Evolutionary conservation across 2,329 filamentous ascomycete species (phyloP), one percentile per base, ranked within the genome.

Genomic region (Clonostachys rhizophaga): DNA sequence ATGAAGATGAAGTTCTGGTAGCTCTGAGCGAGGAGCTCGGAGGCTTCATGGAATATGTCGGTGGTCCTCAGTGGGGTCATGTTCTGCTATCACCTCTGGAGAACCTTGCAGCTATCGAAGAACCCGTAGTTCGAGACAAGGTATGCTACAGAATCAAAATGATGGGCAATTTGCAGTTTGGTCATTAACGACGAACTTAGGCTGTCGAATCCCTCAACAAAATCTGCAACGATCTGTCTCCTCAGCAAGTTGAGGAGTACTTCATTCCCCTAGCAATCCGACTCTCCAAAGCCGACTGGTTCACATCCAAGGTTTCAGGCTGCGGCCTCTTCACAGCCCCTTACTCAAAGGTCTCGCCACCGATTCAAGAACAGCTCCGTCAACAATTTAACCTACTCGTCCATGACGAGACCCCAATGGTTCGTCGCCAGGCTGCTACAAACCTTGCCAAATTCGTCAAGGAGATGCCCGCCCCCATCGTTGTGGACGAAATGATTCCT

Each of bases 171-270:
- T 10, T 10, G 9, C 9, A 30, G 24, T 30, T 30, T 30, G 24
- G 41, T 4, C 20, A 24, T 14, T 14, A 16, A 18, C 39, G 33
- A 36, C n/a, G 18, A 14, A 42, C 46, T 35, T 60, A 96, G 92
- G 94, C 94, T 55, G 94, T 99, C 65, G 95, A 99, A 69, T 99
- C 94, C 43, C 83, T 99, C 58, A 99, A 99, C 82, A 99, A 96
- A 76, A 97, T 99, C 68, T 97, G 94, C 80, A 83, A 85, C 64
- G 84, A 96, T 66, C 81, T 99, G 47, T 95, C 91, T 44, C 76
- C 90, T 59, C 81, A 90, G 68, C 94, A 99, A 75, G 86, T 97
- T 64, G 94, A 99, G 76, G 89, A 96, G 62, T 89, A 91, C 71
- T 97, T 97, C 74, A 92, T 99, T 58, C 94, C 94, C 52, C 86